phyloP scores from a whole-genome alignment of 2,329 filamentous ascomycete genomes.

The Penicillium brasilianum region DNA sequence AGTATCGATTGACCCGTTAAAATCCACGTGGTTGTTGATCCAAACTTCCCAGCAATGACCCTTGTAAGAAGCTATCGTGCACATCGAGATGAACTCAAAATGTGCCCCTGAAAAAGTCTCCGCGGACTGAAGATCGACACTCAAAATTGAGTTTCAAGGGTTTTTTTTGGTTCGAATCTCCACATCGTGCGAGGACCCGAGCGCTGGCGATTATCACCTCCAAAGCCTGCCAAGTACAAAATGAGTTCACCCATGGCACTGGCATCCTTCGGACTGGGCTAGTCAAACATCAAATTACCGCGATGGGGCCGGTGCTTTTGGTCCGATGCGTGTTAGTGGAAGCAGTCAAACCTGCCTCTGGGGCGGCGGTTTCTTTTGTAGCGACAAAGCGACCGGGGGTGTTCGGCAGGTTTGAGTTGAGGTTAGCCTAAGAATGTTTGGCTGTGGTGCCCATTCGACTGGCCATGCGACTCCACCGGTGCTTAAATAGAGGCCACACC shows the following conservation, averaged over 20 bases:
- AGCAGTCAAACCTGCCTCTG: background rate
- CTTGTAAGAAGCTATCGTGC: slow-evolving; percentile 8
- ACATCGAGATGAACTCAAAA: slow-evolving; percentile 10
- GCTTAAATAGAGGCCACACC: background rate
- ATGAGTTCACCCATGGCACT: background rate
- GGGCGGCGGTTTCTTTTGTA: background rate
- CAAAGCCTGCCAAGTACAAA: background rate
- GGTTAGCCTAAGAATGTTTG: background rate
- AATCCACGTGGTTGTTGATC: background rate
- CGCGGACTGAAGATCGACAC: background rate
- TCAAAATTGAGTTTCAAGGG: background rate
- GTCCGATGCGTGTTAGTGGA: background rate
- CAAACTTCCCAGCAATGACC: slow-evolving; percentile 5
- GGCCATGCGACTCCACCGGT: background rate
- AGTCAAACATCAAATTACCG: background rate
- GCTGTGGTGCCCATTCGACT: background rate
- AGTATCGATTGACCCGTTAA: background rate
- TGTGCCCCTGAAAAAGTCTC: background rate
- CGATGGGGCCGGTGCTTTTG: background rate
- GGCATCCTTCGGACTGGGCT: background rate
- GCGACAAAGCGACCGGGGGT: background rate
- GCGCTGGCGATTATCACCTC: background rate
- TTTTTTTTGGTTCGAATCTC: background rate
- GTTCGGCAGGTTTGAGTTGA: background rate
- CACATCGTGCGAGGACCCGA: background rate